phyloP scores from a whole-genome alignment of 345 rosid species.

The Gossypium mustelinum region DNA sequence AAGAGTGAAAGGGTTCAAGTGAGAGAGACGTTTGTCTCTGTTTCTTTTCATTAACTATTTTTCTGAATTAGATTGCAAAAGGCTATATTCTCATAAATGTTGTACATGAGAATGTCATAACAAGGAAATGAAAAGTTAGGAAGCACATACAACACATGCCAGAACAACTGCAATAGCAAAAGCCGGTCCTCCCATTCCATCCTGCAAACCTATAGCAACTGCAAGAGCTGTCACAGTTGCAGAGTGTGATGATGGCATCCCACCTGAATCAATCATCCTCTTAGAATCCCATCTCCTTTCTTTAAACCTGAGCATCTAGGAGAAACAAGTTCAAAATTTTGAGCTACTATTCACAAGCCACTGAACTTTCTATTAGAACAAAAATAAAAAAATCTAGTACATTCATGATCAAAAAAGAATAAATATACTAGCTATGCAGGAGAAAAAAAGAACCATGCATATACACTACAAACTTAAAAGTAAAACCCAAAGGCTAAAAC shows the following conservation, averaged over 20 bases:
- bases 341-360: slow-evolving; percentile 20
- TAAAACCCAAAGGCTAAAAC: neutral
- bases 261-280: slow-evolving; percentile 81
- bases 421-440: neutral
- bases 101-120: neutral
- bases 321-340: slow-evolving; percentile 31
- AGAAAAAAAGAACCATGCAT: neutral
- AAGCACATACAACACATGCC: slow-evolving; percentile 73
- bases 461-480: neutral
- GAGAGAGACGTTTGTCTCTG: neutral
- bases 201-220: slow-evolving; percentile 71
- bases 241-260: slow-evolving; percentile 97
- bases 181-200: slow-evolving; percentile 69
- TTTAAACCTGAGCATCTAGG: slow-evolving; percentile 85
- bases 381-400: no score
- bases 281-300: slow-evolving; percentile 96
- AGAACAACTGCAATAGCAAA: slow-evolving; percentile 83
- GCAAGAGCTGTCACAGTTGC: slow-evolving; percentile 92
- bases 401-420: no score
- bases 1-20: neutral
- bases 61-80: neutral
- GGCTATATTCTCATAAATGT: neutral
- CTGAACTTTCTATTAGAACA: neutral
- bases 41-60: neutral
- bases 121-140: slow-evolving; percentile 13